Base-by-base conservation (phyloP, 2,329 filamentous ascomycete genomes). In the Neoarthrinium moseri region DNA sequence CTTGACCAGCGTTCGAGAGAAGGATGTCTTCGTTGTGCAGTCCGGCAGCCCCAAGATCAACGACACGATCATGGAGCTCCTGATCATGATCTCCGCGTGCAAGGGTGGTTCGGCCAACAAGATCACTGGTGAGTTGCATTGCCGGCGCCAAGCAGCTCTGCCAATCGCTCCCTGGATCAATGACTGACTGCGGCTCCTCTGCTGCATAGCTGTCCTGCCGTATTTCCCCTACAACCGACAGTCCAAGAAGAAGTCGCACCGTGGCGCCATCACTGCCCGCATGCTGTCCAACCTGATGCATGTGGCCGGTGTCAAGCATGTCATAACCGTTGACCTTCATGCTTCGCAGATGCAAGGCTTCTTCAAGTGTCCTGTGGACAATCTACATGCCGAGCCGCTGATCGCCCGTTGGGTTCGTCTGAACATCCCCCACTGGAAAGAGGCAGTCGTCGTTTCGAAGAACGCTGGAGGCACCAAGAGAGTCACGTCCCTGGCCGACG, bases 141-240 rank as follows among this genome's bases (percentile, higher is more conserved):
- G 36, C 24, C 33, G 24, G 26, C 20, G 11, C 38, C 32, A 17
- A 36, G 20, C 7, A 18, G 10, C 15, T 27, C 5, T 11, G 11
- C 23, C 18, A 5, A 7, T 27, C 17, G 29, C n/a, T 4, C 17
- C 12, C 4, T 10, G 29, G 17, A 21, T 13, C 10, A 3, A 10
- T 15, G 22, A 29, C 39, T 43, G 26, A 43, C 20, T 5, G 12
- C 17, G 24, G n/a, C 20, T 10, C 18, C 18, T 12, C 35, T 17
- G 20, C 23, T n/a, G 8, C 37, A 27, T 61, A 92, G 89, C 89
- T 55, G 89, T 94, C 53, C 81, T 94, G 61, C 89, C 89, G 11
- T 97, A 97, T 71, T 99, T 97, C 63, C 94, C 94, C n/a, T 99
- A 99, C 74, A 96, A 91, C 57, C 89, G 94, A 51, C 94, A 99